These are phyloP conservation scores for Groenewaldozyma tartarivorans DNA, from an alignment of 805 yeast species.

Conservation along the genomic window DNA sequence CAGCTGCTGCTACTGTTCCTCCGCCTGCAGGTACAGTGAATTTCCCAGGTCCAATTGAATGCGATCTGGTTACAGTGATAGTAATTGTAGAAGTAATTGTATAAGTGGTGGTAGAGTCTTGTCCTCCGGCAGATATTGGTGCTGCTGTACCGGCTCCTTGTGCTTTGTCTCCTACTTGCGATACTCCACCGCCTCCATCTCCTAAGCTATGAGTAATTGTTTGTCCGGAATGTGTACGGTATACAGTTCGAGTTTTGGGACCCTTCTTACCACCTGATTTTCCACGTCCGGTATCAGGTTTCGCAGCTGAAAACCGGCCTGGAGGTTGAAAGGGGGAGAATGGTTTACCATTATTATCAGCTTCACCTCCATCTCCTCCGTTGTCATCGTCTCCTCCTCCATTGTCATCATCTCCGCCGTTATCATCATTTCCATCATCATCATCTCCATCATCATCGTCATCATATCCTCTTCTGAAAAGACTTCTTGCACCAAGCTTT, in stretches of 20 bases:
- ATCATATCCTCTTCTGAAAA: neutral
- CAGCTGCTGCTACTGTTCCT: neutral
- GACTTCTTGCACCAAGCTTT: neutral
- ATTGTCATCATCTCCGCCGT: too few species aligned
- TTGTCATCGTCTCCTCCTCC: neutral
- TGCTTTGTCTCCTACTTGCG: neutral
- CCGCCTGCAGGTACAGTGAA: neutral
- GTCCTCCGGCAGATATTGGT: neutral
- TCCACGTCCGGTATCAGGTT: neutral
- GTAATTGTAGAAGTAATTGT: neutral
- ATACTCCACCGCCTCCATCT: neutral
- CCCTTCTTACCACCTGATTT: neutral
- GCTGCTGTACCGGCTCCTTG: too few species aligned
- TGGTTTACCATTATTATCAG: neutral
- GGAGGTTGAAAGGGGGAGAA: too few species aligned
- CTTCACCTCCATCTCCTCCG: neutral
- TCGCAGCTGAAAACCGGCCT: neutral
- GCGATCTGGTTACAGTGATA: neutral
- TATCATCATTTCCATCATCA: neutral
- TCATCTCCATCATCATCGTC: constrained; percentile 1
- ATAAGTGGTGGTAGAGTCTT: neutral
- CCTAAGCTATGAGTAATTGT: neutral
- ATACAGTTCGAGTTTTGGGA: neutral
- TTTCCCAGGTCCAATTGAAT: too few species aligned
- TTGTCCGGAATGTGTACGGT: neutral